phyloP scores from a whole-genome alignment of 495 filamentous ascomycete genomes.

The Peziza echinospora region DNA sequence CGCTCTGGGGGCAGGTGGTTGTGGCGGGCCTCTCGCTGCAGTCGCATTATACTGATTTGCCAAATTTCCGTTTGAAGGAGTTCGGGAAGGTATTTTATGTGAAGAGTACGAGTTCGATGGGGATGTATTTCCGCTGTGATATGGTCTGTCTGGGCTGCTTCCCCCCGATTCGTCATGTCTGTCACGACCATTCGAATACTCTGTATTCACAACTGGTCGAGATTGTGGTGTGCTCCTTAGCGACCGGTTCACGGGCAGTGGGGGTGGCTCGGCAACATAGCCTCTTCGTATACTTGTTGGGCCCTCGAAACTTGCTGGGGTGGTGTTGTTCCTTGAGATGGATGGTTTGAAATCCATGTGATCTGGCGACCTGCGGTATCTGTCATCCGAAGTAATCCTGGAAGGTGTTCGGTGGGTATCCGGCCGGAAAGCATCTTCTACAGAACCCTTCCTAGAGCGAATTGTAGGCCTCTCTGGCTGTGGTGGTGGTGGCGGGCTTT shows the following conservation, averaged over 20 bases:
- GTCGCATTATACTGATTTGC: slow-evolving; percentile 3
- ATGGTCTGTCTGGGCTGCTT: neutral
- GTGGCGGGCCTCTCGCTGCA: slow-evolving; percentile 12
- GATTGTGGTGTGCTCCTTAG: neutral
- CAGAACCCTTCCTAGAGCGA: too few relatives aligned
- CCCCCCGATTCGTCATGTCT: neutral
- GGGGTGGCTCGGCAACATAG: slow-evolving; percentile 15
- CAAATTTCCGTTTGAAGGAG: slow-evolving; percentile 4
- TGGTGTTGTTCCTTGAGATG: slow-evolving; percentile 13
- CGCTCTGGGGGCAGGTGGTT: slow-evolving; percentile 8
- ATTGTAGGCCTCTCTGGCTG: slow-evolving; percentile 18
- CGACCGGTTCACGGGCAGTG: slow-evolving; percentile 9
- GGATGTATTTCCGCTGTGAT: neutral
- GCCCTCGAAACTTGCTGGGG: slow-evolving; percentile 11
- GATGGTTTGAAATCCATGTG: slow-evolving; percentile 9
- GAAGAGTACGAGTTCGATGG: neutral
- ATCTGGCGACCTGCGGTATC: slow-evolving; percentile 6
- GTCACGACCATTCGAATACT: neutral
- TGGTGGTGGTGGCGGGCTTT: slow-evolving; percentile 27
- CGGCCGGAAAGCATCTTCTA: too few relatives aligned
- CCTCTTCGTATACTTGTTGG: slow-evolving; percentile 6
- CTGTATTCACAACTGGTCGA: neutral
- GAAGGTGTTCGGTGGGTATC: too few relatives aligned
- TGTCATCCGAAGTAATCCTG: slow-evolving; percentile 10
- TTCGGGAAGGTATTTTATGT: slow-evolving; percentile 2